phyloP scores from a whole-genome alignment of 139 green algal genomes.

The Tetradesmus obliquus region DNA sequence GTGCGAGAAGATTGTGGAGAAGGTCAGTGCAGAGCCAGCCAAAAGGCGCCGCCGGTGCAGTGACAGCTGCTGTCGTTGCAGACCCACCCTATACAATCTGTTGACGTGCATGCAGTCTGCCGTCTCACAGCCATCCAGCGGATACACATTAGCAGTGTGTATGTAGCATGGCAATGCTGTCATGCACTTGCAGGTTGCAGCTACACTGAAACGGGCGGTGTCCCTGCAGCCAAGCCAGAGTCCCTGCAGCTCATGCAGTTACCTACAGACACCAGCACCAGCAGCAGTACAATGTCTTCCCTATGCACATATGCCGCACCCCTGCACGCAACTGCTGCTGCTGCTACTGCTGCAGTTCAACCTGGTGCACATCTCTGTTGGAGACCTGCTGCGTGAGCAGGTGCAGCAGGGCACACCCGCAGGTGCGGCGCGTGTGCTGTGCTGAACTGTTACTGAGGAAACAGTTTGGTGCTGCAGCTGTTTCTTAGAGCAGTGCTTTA shows the following conservation, averaged over 20 bases:
- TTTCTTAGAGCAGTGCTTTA: too few species aligned
- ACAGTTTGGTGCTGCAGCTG: too few species aligned
- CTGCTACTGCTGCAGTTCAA: conserved; percentile 78
- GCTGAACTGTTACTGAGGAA: not conserved
- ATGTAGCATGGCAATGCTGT: too few species aligned
- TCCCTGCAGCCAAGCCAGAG: too few species aligned
- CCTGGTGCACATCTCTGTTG: conserved; percentile 96
- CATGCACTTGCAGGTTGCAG: too few species aligned
- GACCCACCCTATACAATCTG: not conserved
- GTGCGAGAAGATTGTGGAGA: conserved; percentile 91
- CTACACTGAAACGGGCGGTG: too few species aligned
- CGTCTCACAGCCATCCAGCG: not conserved
- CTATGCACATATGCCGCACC: too few species aligned
- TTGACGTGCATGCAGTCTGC: not conserved
- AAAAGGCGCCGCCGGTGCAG: not conserved
- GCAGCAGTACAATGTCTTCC: too few species aligned
- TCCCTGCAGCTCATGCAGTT: too few species aligned
- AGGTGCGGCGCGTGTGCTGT: conserved; percentile 46
- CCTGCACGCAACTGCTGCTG: too few species aligned
- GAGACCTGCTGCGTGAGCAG: conserved; percentile 97
- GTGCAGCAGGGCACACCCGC: conserved; percentile 87
- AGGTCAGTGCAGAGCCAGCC: conserved; percentile 61
- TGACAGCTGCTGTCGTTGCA: not conserved
- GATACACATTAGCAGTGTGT: too few species aligned
- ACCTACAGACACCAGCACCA: not conserved